These are phyloP conservation scores for Gossypium arboreum DNA, from an alignment of 345 rosid genomes.

Conservation along the genomic window DNA sequence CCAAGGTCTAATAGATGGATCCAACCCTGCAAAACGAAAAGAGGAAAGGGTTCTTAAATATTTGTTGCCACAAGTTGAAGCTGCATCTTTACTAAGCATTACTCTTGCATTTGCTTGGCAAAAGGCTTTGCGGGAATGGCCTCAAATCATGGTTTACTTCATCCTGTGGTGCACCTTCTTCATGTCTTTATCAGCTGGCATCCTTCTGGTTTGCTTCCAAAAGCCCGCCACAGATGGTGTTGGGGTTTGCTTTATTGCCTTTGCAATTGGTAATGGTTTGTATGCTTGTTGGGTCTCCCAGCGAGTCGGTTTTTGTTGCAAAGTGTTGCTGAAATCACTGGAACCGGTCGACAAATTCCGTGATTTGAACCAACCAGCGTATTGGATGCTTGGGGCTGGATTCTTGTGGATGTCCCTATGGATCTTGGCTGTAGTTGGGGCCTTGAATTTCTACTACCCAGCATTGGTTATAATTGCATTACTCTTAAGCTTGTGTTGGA, in stretches of 20 bases:
- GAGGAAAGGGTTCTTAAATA: constrained; percentile 55
- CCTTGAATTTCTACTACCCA: constrained; percentile 56
- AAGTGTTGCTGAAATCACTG: constrained; percentile 56
- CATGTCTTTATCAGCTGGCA: constrained; percentile 74
- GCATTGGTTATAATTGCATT: constrained; percentile 54
- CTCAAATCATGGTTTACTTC: constrained; percentile 77
- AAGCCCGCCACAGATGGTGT: constrained; percentile 74
- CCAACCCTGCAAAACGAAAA: constrained; percentile 39
- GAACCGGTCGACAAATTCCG: constrained; percentile 71
- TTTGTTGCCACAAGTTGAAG: constrained; percentile 87
- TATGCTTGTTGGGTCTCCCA: constrained; percentile 90
- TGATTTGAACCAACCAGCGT: constrained; percentile 72
- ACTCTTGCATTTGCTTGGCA: constrained; percentile 87
- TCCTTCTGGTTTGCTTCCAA: constrained; percentile 91
- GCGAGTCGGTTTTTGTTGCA: constrained; percentile 54
- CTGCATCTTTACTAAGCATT: constrained; percentile 74
- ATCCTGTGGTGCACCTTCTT: constrained; percentile 74
- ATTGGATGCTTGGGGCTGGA: constrained; percentile 78
- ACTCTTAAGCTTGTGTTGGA: constrained; percentile 69
- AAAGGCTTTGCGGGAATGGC: constrained; percentile 73
- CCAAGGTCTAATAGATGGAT: constrained; percentile 65
- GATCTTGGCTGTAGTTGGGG: constrained; percentile 88
- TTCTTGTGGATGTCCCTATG: constrained; percentile 98
- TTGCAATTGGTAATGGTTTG: constrained; percentile 79
- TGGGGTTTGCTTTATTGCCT: constrained; percentile 71